These are phyloP conservation scores for Hygrophila difformis DNA, from an alignment of 257 asterid species.

Conservation along the genomic window DNA sequence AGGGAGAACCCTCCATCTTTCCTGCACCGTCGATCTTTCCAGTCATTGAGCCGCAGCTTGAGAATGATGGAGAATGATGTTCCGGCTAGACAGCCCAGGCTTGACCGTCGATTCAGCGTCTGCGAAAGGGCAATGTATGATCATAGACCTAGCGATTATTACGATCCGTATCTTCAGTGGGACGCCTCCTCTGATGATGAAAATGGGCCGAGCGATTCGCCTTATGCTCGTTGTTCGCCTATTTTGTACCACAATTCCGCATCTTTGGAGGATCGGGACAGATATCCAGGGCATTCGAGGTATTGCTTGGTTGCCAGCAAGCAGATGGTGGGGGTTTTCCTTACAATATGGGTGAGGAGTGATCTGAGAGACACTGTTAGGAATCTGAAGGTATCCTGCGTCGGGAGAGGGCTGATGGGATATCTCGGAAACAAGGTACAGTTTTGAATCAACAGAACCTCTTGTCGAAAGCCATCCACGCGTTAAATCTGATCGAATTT, in stretches of 20 bases:
- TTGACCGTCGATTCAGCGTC: slow-evolving; percentile 76
- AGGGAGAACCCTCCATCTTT: slow-evolving; percentile 42
- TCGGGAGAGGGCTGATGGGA: slow-evolving; percentile 98
- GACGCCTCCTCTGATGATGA: slow-evolving; percentile 24
- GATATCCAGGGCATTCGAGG: slow-evolving; percentile 37
- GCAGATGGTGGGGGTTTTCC: slow-evolving; percentile 96
- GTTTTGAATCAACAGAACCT: slow-evolving; percentile 14
- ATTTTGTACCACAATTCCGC: slow-evolving; percentile 29
- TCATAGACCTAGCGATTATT: slow-evolving; percentile 41
- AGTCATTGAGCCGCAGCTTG: slow-evolving; percentile 71
- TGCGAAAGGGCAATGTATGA: slow-evolving; percentile 69
- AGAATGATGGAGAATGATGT: slow-evolving; percentile 56
- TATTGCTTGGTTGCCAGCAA: slow-evolving; percentile 90
- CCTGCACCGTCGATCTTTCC: slow-evolving; percentile 65
- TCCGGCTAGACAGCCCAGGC: slow-evolving; percentile 45
- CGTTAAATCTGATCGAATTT: neutral
- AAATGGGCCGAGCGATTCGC: slow-evolving; percentile 43
- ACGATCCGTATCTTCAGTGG: slow-evolving; percentile 53
- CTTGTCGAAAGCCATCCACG: no score
- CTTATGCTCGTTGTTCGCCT: slow-evolving; percentile 40
- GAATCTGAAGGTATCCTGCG: slow-evolving; percentile 88
- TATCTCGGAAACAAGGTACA: slow-evolving; percentile 96
- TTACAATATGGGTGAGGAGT: slow-evolving; percentile 80
- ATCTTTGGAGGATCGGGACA: slow-evolving; percentile 49
- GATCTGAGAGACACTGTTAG: slow-evolving; percentile 62